These are phyloP conservation scores for Irineochytrium annulatum DNA, from an alignment of 192 early-diverging fungal genomes.

Conservation along the genomic window DNA sequence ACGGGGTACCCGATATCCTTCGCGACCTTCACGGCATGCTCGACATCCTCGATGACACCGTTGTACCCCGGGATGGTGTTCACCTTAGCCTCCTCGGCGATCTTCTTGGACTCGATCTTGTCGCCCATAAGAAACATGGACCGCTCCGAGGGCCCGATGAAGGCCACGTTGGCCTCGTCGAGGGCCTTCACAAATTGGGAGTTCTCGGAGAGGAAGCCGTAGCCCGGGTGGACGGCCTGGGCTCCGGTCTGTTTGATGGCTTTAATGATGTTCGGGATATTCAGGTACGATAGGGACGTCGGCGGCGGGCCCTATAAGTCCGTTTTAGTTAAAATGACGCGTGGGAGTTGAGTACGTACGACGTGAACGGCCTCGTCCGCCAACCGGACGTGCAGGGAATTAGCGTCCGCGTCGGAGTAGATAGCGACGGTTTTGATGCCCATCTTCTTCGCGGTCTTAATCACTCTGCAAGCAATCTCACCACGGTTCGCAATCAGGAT, in stretches of 20 bases:
- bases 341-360: slow-evolving; percentile 4
- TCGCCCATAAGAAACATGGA: slow-evolving; percentile 96
- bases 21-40: slow-evolving; percentile 77
- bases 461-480: slow-evolving; percentile 92
- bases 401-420: slow-evolving; percentile 88
- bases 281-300: slow-evolving; percentile 77
- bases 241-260: slow-evolving; percentile 73
- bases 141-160: slow-evolving; percentile 91
- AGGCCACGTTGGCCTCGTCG: slow-evolving; percentile 67
- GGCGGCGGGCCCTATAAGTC: slow-evolving; percentile 63
- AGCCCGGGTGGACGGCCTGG: slow-evolving; percentile 88
- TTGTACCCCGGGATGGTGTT: slow-evolving; percentile 81
- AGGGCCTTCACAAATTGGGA: slow-evolving; percentile 73
- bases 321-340: neutral
- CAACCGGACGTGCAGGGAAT: slow-evolving; percentile 78
- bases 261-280: slow-evolving; percentile 70
- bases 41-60: slow-evolving; percentile 68
- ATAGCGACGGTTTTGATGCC: slow-evolving; percentile 93
- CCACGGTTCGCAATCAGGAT: slow-evolving; percentile 94
- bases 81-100: slow-evolving; percentile 89
- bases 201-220: slow-evolving; percentile 96
- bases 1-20: slow-evolving; percentile 93
- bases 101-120: slow-evolving; percentile 96
- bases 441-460: slow-evolving; percentile 86
- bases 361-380: slow-evolving; percentile 85